These are phyloP conservation scores for Entoloma clypeatum DNA, from an alignment of 1,284 basidiomycete genomes.

Conservation along the genomic window DNA sequence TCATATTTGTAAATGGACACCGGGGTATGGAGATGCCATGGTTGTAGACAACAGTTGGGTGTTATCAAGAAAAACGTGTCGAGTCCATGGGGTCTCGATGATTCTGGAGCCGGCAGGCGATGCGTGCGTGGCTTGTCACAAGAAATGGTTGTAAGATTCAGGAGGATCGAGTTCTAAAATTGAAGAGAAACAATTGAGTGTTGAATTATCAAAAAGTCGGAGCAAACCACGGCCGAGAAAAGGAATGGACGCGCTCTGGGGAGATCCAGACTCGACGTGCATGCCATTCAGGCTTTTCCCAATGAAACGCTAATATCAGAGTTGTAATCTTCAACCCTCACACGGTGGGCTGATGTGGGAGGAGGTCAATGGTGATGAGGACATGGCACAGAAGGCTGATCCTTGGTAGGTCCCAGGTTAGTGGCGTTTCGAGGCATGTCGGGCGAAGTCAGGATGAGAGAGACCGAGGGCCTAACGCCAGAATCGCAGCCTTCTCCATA, in stretches of 20 bases:
- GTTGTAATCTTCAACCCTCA: background rate
- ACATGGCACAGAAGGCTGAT: too few species aligned
- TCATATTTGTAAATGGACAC: background rate
- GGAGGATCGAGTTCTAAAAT: constrained; percentile 8
- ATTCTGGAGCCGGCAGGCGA: constrained; percentile 1
- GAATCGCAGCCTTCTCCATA: background rate
- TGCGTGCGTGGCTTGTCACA: constrained; percentile 5
- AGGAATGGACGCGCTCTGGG: constrained; percentile 14
- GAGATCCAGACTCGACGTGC: constrained; percentile 7
- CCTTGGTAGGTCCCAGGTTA: too few species aligned
- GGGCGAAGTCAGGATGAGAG: background rate
- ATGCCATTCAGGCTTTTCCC: constrained; percentile 11
- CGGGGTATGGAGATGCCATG: too few species aligned
- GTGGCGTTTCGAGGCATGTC: too few species aligned
- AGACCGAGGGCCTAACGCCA: background rate
- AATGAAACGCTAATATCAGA: constrained; percentile 15
- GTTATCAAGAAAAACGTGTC: constrained; percentile 7
- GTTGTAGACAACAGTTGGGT: background rate
- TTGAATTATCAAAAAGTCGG: constrained; percentile 12
- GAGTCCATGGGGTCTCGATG: constrained; percentile 18
- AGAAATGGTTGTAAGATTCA: constrained; percentile 17
- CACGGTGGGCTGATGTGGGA: too few species aligned
- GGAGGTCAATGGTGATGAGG: too few species aligned
- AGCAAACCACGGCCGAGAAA: constrained; percentile 14
- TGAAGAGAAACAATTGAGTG: constrained; percentile 3